Evolutionary conservation across 2,329 filamentous ascomycete species (phyloP), one percentile per base, ranked within the genome.

Genomic region (Fusarium napiforme): DNA sequence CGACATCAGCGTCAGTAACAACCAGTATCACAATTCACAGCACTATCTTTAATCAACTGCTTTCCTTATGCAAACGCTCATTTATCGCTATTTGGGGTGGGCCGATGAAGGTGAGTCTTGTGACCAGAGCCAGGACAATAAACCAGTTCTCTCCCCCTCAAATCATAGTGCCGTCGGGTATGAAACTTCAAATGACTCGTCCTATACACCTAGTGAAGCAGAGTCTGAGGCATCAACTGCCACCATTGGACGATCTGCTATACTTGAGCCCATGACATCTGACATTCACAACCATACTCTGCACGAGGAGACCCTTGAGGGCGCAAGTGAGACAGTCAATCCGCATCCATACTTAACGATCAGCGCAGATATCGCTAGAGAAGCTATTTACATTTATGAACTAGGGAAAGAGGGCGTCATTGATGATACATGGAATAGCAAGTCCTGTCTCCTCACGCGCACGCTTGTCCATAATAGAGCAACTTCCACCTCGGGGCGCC

Each of bases 261-360:
- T 26, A 9, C 9, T 37, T 18, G 50, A n/a, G 23, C 50, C 50
- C 2, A 21, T 14, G 0, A 5, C 19, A 7, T 16, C 23, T 9
- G 14, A 3, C 4, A 5, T 8, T 53, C 4, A 1, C 14, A 9
- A 4, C 12, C 7, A 18, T 15, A 16, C 16, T 14, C 21, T 2
- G 4, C n/a, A 36, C 3, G 1, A 16, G 9, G 12, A 26, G 3
- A 9, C 2, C 7, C 0, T 21, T 4, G n/a, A 36, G 3, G n/a
- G 10, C 4, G 4, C 1, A 16, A 11, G 7, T 3, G n/a, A 26
- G 2, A 36, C 32, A n/a, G 18, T 16, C 0, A 53, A 53, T 2
- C 50, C 50, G 5, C 34, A 39, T 4, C 34, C 34, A 4, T 16
- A 28, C 0, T 5, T n/a, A 5, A 16, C 50, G 2, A 39, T 53